phyloP scores from a whole-genome alignment of 1,139 yeast species.

The Candida sp. region DNA sequence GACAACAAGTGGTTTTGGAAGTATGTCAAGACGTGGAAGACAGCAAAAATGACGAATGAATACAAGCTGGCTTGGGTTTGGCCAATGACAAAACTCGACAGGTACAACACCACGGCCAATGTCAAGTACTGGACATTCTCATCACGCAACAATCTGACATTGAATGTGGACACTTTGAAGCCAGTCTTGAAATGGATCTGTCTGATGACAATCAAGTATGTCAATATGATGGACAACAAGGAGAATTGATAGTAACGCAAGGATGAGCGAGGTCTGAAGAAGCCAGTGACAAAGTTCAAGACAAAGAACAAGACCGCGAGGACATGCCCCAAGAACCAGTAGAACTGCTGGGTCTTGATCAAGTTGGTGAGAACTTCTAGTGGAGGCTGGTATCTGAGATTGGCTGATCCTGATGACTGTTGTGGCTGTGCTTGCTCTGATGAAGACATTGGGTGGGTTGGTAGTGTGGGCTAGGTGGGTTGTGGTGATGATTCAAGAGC shows the following conservation, averaged over 20 bases:
- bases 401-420: background rate
- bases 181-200: conserved; percentile 43
- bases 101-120: conserved; percentile 42
- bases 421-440: conserved; percentile 3
- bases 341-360: conserved; percentile 49
- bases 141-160: conserved; percentile 31
- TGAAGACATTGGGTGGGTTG: conserved; percentile 1
- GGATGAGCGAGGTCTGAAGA: conserved; percentile 30
- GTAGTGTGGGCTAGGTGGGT: too few species aligned
- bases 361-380: conserved; percentile 18
- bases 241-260: conserved; percentile 40
- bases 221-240: conserved; percentile 44
- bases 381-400: conserved; percentile 11
- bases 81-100: conserved; percentile 33
- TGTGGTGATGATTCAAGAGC: too few species aligned
- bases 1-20: conserved; percentile 37
- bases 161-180: conserved; percentile 15
- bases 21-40: conserved; percentile 60
- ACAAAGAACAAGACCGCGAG: conserved; percentile 39
- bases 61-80: conserved; percentile 44
- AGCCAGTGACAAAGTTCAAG: conserved; percentile 32
- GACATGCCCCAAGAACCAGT: conserved; percentile 58
- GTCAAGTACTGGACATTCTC: conserved; percentile 55
- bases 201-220: conserved; percentile 52
- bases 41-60: conserved; percentile 59